Conservation (phyloP, 352 stramenopile species). For the Phytophthora aleatoria region DNA sequence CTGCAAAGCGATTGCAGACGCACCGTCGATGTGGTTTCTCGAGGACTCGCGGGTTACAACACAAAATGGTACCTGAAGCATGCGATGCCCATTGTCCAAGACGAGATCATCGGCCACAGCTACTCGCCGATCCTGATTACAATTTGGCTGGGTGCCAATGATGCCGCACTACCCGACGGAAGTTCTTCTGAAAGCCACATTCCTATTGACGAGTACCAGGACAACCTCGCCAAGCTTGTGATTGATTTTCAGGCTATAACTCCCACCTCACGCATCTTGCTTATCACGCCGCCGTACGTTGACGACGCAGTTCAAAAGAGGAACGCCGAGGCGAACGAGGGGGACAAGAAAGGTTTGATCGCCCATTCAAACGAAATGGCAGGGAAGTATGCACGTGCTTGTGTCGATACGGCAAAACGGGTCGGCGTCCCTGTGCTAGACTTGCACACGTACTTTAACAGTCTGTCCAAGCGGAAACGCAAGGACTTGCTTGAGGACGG, state of each 20-base stretch:
- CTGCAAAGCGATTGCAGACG: conserved; percentile 50
- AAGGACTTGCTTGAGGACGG: conserved; percentile 41
- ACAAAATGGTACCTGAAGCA: conserved; percentile 46
- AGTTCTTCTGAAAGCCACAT: conserved; percentile 41
- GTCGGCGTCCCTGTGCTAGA: conserved; percentile 43
- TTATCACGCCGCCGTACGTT: conserved; percentile 37
- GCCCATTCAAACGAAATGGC: conserved; percentile 48
- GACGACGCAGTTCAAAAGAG: conserved; percentile 36
- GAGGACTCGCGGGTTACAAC: conserved; percentile 60
- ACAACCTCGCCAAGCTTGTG: conserved; percentile 45
- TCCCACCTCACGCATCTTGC: conserved; percentile 25
- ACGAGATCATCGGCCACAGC: conserved; percentile 33
- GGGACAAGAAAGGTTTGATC: conserved; percentile 20
- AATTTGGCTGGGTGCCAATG: conserved; percentile 63
- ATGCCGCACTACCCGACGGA: conserved; percentile 49
- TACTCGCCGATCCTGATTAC: conserved; percentile 41
- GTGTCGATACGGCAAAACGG: conserved; percentile 35
- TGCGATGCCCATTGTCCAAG: conserved; percentile 31
- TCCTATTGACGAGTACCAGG: conserved; percentile 42
- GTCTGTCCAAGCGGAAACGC: conserved; percentile 33
- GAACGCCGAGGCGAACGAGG: conserved; percentile 17
- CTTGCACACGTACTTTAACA: conserved; percentile 50
- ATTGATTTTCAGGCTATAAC: conserved; percentile 18
- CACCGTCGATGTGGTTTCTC: conserved; percentile 48
- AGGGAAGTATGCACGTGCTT: conserved; percentile 47